A percentile compares a stretch with the other conserved stretches of the same genome.
Evolutionary conservation across 2,329 filamentous ascomycete genomes (phyloP).

Genomic region (Apiospora saccharicola): DNA sequence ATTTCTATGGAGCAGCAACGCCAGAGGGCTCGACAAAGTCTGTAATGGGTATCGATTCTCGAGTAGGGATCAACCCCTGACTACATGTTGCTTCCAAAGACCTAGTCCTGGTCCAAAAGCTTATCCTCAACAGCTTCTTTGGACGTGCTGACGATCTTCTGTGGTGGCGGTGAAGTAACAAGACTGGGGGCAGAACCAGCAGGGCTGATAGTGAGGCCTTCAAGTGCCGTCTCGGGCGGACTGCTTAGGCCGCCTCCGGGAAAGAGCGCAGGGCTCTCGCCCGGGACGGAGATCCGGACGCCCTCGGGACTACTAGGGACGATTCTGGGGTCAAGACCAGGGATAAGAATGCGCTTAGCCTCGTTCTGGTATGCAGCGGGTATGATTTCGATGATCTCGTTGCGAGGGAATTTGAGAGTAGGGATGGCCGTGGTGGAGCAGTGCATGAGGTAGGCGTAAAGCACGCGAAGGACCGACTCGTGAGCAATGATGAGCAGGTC

Average conservation of each 20-base stretch:
- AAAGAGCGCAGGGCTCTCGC: constrained; percentile 50
- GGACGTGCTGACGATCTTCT: constrained; percentile 41
- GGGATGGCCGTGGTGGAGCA: constrained; percentile 96
- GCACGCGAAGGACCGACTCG: constrained; percentile 93
- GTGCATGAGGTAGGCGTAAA: constrained; percentile 98
- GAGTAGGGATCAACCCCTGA: background rate
- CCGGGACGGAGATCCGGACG: constrained; percentile 77
- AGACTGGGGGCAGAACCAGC: constrained; percentile 31
- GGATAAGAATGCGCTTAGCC: constrained; percentile 88
- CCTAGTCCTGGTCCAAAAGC: constrained; percentile 42
- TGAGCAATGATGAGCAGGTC: constrained; percentile 98
- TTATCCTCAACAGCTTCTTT: constrained; percentile 43
- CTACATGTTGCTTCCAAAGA: background rate
- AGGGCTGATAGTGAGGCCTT: constrained; percentile 25
- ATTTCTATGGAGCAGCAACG: background rate
- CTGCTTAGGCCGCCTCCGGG: constrained; percentile 59
- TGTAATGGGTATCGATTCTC: background rate
- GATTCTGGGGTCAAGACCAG: constrained; percentile 68
- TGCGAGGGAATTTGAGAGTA: constrained; percentile 88
- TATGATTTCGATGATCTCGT: constrained; percentile 99
- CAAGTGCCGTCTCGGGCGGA: constrained; percentile 52
- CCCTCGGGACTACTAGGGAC: constrained; percentile 83
- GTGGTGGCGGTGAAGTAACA: constrained; percentile 28
- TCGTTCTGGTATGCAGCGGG: constrained; percentile 97
- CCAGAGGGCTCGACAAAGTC: background rate